phyloP scores from a whole-genome alignment of 129 eudicot genomes.

The Escallonia herrerae region DNA sequence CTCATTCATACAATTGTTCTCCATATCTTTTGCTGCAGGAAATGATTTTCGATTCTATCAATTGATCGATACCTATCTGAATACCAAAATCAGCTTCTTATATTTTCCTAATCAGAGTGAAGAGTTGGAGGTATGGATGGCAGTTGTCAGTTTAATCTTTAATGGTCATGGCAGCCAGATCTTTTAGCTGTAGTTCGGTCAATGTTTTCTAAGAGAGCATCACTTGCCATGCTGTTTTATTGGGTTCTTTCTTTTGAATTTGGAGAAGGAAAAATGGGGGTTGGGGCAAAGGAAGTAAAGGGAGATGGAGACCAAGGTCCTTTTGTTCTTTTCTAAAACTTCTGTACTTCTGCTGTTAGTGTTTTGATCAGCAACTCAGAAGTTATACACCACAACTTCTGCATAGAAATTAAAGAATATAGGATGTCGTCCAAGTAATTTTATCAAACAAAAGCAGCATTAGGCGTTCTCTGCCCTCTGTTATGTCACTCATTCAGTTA shows the following conservation, averaged over 20 bases:
- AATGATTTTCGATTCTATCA: slow-evolving; percentile 40
- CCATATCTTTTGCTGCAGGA: slow-evolving; percentile 40
- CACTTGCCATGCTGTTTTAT: slow-evolving; percentile 12
- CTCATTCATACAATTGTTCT: background rate
- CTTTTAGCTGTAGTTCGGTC: slow-evolving; percentile 21
- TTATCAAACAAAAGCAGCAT: background rate
- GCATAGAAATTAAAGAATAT: background rate
- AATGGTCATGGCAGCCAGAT: background rate
- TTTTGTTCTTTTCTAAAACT: background rate
- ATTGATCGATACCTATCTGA: slow-evolving; percentile 25
- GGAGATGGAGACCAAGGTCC: slow-evolving; percentile 12
- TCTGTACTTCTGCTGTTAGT: background rate
- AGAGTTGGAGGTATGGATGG: background rate
- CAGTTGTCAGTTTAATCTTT: slow-evolving; percentile 10
- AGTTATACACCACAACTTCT: background rate
- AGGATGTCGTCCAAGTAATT: background rate
- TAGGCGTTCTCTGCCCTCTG: background rate
- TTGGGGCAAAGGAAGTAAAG: slow-evolving; percentile 12
- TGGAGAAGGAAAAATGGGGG: slow-evolving; percentile 3
- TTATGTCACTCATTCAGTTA: too few species aligned
- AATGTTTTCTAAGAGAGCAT: background rate
- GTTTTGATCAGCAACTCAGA: background rate
- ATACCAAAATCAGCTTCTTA: slow-evolving; percentile 2
- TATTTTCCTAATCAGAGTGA: background rate
- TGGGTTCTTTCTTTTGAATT: slow-evolving; percentile 8